These are phyloP conservation scores for Trichoderma sp. DNA, from an alignment of 2,329 filamentous ascomycete species.

Conservation along the genomic window DNA sequence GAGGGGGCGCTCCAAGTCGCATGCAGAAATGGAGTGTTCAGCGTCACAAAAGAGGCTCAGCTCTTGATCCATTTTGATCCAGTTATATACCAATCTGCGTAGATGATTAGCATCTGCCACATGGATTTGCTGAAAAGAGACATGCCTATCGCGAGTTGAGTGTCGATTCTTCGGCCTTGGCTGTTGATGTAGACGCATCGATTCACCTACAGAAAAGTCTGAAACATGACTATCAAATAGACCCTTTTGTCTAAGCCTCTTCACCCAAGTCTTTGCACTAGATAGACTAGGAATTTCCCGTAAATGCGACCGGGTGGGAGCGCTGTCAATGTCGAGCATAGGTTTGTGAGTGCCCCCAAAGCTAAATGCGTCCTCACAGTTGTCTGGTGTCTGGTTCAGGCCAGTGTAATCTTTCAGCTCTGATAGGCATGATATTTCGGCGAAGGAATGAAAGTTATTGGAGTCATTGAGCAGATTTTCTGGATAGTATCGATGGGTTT, in stretches of 20 bases:
- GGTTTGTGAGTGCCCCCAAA: not conserved
- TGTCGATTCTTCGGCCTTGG: not conserved
- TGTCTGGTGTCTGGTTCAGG: not conserved
- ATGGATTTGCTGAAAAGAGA: not conserved
- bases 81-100: constrained; percentile 66
- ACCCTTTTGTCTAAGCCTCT: not conserved
- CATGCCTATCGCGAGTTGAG: not conserved
- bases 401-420: not conserved
- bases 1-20: constrained; percentile 62
- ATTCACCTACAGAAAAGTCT: not conserved
- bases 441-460: not conserved
- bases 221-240: not conserved
- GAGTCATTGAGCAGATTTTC: not conserved
- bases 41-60: constrained; percentile 64
- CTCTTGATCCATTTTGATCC: constrained; percentile 72
- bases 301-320: not conserved
- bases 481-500: not conserved
- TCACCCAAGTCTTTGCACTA: not conserved
- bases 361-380: not conserved
- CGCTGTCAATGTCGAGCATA: not conserved
- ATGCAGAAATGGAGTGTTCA: constrained; percentile 60
- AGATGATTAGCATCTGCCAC: not conserved
- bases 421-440: not conserved
- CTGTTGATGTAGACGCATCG: not conserved
- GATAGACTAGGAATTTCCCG: not conserved